Conservation (phyloP, 345 rosid genomes). For the Durio zibethinus region DNA sequence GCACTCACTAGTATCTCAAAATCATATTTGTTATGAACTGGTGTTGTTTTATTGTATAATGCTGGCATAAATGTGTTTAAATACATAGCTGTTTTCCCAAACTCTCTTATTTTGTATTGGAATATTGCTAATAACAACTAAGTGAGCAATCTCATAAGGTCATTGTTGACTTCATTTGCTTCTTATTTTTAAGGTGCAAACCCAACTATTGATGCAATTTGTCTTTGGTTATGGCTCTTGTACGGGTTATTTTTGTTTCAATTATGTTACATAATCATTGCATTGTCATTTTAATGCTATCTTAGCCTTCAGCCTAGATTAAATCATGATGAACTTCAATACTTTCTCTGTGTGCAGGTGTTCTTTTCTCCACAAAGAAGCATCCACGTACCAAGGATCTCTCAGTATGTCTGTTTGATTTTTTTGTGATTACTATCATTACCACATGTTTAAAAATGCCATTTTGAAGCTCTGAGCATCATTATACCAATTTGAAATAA, state of each 20-base stretch:
- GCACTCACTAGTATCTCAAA: background rate
- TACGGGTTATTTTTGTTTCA: background rate
- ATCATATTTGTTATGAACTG: background rate
- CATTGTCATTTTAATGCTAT: background rate
- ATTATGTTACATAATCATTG: background rate
- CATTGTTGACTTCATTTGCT: background rate
- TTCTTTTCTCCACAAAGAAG: conserved; percentile 76
- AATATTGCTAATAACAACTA: background rate
- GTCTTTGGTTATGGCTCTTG: background rate
- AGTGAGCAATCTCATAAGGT: background rate
- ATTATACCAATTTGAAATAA: background rate
- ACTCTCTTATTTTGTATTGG: background rate
- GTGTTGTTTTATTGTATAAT: background rate
- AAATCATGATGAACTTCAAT: background rate
- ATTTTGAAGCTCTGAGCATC: background rate
- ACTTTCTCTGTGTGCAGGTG: conserved; percentile 33
- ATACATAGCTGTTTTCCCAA: background rate
- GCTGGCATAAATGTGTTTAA: background rate
- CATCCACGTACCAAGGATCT: conserved; percentile 73
- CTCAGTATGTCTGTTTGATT: conserved; percentile 41
- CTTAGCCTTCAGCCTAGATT: background rate
- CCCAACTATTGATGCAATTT: background rate
- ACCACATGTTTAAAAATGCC: background rate
- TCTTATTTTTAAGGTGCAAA: background rate
- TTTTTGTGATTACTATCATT: background rate